Evolutionary conservation across 768 basidiomycete species (phyloP).

Genomic region (Kwoniella newhampshirensis): DNA sequence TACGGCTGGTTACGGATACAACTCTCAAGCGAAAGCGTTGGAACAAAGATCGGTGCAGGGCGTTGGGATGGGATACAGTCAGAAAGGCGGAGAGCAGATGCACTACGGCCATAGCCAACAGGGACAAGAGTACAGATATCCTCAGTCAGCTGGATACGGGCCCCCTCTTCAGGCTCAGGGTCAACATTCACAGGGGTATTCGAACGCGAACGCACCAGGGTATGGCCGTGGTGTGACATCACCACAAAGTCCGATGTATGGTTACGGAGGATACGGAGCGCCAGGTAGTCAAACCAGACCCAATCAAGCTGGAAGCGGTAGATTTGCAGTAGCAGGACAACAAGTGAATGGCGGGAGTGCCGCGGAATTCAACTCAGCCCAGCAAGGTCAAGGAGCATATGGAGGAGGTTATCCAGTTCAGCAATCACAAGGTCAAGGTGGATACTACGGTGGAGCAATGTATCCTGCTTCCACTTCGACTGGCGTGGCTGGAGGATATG

Average conservation of each 20-base stretch:
- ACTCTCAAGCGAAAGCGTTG: conserved; percentile 21
- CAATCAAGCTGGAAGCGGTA: background rate
- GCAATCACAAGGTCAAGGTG: conserved; percentile 7
- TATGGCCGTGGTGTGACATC: conserved; percentile 7
- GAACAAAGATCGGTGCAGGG: conserved; percentile 15
- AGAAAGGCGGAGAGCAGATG: conserved; percentile 6
- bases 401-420: background rate
- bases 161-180: too few species aligned
- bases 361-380: conserved; percentile 9
- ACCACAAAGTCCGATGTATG: conserved; percentile 11
- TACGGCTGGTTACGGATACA: conserved; percentile 32
- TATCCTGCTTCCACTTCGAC: conserved; percentile 5
- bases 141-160: conserved; percentile 1
- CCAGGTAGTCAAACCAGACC: conserved; percentile 8
- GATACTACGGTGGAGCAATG: conserved; percentile 16
- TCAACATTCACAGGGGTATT: conserved; percentile 13
- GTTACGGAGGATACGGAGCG: conserved; percentile 13
- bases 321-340: background rate
- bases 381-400: conserved; percentile 6
- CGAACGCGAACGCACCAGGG: background rate
- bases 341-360: conserved; percentile 6
- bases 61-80: conserved; percentile 10
- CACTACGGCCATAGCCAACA: conserved; percentile 8
- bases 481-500: conserved; percentile 5
- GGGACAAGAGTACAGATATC: background rate